Evolutionary conservation across 2,329 filamentous ascomycete genomes (phyloP), one percentile per base, ranked within the genome.

Genomic region (Ilyonectria mors-panacis): DNA sequence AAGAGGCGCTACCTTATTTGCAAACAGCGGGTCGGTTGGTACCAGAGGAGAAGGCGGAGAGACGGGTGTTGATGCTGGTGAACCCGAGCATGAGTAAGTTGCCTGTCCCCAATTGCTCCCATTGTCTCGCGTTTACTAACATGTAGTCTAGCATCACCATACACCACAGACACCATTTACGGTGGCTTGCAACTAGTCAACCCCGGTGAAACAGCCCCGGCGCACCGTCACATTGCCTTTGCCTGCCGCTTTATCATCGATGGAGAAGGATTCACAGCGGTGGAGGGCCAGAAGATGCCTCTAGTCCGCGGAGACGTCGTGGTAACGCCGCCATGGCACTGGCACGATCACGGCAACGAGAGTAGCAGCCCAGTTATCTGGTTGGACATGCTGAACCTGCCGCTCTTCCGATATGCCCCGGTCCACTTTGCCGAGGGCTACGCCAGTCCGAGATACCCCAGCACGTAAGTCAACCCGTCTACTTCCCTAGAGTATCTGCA

Each of bases 341-440:
- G 85, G 82, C 87, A 89, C 66, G 88, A 89, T 66, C 87, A 90
- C 63, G 88, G 88, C 3, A 89, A 89, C 54, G 86, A 89, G 63
- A 85, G 86, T 9, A 79, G 80, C 1, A 81, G 80, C 1, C 86
- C 86, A 0, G 85, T 89, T 75, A 84, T 90, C 30, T 90, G 88
- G 88, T 79, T 90, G 1, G 88, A 89, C 71, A 85, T 83, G 4
- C 75, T 90, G 1, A 85, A 89, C 75, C 73, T 89, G 2, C 87
- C 87, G 0, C 77, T 82, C 3, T 89, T 87, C 72, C 77, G 79
- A 1, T 84, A 84, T 66, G 83, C 84, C 3, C 85, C 85, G 0
- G 84, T 87, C 1, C 83, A 89, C 70, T 89, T 89, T 68, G 85
- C 86, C 2, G 81, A 89, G 75, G 82, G 86, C 57, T 89, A 84